Percentiles rank a stretch among this genome's conserved stretches.
Conservation (phyloP, 495 filamentous ascomycete genomes). For the Darksidea phi region DNA sequence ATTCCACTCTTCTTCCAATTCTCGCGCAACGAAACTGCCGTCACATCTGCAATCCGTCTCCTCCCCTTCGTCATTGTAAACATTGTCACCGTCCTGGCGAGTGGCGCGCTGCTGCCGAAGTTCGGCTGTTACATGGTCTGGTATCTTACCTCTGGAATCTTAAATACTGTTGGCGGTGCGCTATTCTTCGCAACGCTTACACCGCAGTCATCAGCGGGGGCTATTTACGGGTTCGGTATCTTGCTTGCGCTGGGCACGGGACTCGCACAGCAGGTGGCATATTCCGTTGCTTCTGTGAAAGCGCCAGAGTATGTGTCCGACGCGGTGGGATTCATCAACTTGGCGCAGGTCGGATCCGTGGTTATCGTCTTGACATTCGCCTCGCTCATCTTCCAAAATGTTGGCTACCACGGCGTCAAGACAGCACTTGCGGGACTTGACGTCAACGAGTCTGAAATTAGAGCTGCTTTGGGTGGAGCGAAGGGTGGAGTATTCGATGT, state of each 20-base stretch:
- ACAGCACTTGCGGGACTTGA: constrained; percentile 16
- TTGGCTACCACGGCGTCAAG: constrained; percentile 21
- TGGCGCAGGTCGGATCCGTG: constrained; percentile 27
- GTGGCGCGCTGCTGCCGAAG: constrained; percentile 30
- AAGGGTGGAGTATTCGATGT: constrained; percentile 29
- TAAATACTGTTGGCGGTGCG: constrained; percentile 31
- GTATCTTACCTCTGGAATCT: constrained; percentile 24
- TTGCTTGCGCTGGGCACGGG: constrained; percentile 30
- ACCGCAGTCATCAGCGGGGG: constrained; percentile 4
- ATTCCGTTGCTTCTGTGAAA: constrained; percentile 13
- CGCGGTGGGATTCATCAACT: constrained; percentile 33
- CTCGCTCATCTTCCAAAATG: constrained; percentile 31
- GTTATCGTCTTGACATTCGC: constrained; percentile 30
- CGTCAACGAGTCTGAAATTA: constrained; percentile 20
- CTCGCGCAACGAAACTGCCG: constrained; percentile 21
- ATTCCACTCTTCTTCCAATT: constrained; percentile 38
- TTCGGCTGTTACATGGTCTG: constrained; percentile 34
- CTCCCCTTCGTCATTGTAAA: constrained; percentile 37
- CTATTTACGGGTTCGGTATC: constrained; percentile 33
- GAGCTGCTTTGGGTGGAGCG: constrained; percentile 28
- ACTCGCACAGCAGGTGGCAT: constrained; percentile 15
- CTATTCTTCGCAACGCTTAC: constrained; percentile 19
- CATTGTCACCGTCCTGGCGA: constrained; percentile 27
- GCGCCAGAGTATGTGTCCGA: constrained; percentile 9
- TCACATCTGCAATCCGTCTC: constrained; percentile 33